Evolutionary conservation across 2,329 filamentous ascomycete genomes (phyloP).

Genomic region (Alternaria postmessia): DNA sequence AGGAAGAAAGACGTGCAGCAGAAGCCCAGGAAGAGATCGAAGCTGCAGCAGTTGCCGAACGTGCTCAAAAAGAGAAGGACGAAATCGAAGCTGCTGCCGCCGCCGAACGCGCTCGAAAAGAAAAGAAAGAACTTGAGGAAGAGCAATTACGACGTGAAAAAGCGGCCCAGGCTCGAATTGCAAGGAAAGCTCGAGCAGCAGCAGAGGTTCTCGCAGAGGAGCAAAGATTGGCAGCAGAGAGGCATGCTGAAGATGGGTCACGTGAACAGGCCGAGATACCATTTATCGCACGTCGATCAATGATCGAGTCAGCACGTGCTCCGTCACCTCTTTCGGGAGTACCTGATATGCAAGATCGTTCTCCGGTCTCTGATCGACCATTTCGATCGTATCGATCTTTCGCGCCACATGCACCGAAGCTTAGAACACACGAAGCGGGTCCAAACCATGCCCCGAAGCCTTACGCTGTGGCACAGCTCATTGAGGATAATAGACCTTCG

Average conservation of each 20-base stretch:
- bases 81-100: constrained; percentile 8
- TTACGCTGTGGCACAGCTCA: constrained; percentile 26
- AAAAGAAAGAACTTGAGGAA: constrained; percentile 3
- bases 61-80: constrained; percentile 12
- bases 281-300: constrained; percentile 6
- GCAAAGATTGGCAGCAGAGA: constrained; percentile 12
- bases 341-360: constrained; percentile 19
- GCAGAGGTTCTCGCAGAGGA: constrained; percentile 5
- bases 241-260: constrained; percentile 14
- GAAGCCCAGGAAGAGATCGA: constrained; percentile 13
- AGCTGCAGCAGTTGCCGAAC: constrained; percentile 10
- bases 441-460: constrained; percentile 23
- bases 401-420: constrained; percentile 29
- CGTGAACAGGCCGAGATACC: constrained; percentile 13
- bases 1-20: constrained; percentile 10
- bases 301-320: constrained; percentile 23
- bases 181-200: constrained; percentile 14
- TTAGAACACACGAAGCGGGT: constrained; percentile 25
- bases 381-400: constrained; percentile 32
- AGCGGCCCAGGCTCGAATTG: constrained; percentile 11
- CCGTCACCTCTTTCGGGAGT: constrained; percentile 18
- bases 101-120: constrained; percentile 7
- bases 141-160: constrained; percentile 14
- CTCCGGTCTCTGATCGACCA: constrained; percentile 26
- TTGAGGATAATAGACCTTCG: constrained; percentile 45